These are phyloP conservation scores for Vinca major DNA, from an alignment of 305 asterid genomes.

Conservation along the genomic window DNA sequence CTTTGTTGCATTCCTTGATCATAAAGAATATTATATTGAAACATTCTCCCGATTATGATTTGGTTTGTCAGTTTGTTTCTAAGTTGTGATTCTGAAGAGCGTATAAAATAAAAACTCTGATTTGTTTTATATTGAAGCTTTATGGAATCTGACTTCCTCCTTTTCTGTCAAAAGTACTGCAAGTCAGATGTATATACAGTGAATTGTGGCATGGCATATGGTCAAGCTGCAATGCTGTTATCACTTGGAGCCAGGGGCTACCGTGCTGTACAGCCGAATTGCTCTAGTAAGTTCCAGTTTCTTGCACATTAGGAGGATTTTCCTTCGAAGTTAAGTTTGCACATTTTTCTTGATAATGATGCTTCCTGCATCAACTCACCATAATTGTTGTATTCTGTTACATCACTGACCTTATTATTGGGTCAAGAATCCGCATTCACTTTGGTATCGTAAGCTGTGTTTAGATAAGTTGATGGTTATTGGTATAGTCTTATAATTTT, in stretches of 20 bases:
- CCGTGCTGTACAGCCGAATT: conserved; percentile 67
- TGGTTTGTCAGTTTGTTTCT: background rate
- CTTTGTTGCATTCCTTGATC: background rate
- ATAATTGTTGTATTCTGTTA: background rate
- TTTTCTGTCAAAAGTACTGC: conserved; percentile 41
- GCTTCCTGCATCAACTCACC: background rate
- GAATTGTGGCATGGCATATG: conserved; percentile 74
- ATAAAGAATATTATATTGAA: background rate
- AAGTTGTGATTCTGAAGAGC: background rate
- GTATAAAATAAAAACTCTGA: background rate
- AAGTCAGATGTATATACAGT: conserved; percentile 75
- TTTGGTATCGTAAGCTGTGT: background rate
- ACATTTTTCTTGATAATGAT: background rate
- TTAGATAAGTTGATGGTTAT: background rate
- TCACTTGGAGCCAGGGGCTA: conserved; percentile 71
- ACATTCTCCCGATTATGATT: background rate
- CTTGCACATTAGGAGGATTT: conserved; percentile 5
- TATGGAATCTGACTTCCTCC: background rate
- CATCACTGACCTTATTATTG: background rate
- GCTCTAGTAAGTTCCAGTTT: conserved; percentile 56
- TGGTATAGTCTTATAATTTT: background rate
- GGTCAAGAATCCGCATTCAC: background rate
- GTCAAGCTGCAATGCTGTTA: conserved; percentile 98
- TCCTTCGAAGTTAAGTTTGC: background rate
- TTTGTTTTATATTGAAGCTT: background rate